phyloP scores from a whole-genome alignment of 2,329 filamentous ascomycete genomes.

The Triangularia setosa region DNA sequence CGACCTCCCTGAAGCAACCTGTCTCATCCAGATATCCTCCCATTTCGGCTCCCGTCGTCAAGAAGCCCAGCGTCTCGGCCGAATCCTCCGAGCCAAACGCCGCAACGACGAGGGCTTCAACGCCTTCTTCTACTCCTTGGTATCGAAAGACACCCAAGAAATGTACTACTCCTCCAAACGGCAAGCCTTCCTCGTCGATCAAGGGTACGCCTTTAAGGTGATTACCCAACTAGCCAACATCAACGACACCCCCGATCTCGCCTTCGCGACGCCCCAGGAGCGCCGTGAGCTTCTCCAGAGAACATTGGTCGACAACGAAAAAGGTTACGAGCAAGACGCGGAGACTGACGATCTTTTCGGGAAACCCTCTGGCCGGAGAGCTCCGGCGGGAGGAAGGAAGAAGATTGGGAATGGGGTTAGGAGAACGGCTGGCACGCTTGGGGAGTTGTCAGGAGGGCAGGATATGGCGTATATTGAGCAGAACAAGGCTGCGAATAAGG shows the following conservation, averaged over 20 bases:
- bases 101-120: constrained; percentile 98
- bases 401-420: constrained; percentile 42
- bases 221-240: constrained; percentile 94
- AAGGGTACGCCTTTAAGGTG: constrained; percentile 98
- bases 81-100: constrained; percentile 90
- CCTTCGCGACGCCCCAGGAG: constrained; percentile 74
- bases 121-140: constrained; percentile 96
- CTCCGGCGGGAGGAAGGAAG: constrained; percentile 4
- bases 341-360: constrained; percentile 40
- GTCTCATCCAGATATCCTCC: constrained; percentile 93
- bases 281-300: constrained; percentile 83
- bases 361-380: constrained; percentile 18
- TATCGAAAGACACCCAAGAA: constrained; percentile 95
- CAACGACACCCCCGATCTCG: constrained; percentile 74
- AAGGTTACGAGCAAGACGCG: constrained; percentile 30
- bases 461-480: constrained; percentile 96
- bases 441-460: constrained; percentile 83
- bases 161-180: constrained; percentile 98
- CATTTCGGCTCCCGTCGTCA: constrained; percentile 96
- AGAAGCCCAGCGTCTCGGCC: constrained; percentile 88
- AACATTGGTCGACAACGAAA: constrained; percentile 77
- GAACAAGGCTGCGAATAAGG: constrained; percentile 68
- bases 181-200: constrained; percentile 94
- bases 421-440: constrained; percentile 79
- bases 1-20: constrained; percentile 92